Percentiles rank a stretch among this genome's conserved stretches.
Evolutionary conservation across 1,284 basidiomycete genomes (phyloP).

Genomic region (Meripilus lineatus): DNA sequence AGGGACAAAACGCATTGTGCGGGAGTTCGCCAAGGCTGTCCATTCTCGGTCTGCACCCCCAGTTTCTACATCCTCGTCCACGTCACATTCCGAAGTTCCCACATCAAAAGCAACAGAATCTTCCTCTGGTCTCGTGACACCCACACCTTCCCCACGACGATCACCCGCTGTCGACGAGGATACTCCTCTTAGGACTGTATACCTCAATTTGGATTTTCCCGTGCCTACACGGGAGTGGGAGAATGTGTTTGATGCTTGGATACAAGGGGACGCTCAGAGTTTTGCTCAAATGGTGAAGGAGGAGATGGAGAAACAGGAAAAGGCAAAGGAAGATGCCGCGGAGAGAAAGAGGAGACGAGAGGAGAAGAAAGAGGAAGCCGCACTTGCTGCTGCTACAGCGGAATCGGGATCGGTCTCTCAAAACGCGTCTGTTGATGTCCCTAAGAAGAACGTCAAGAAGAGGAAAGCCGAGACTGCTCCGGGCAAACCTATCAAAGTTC

Average conservation of each 20-base stretch:
- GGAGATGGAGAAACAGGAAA: slow-evolving; percentile 49
- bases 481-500: slow-evolving; percentile 1
- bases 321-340: slow-evolving; percentile 42
- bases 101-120: neutral
- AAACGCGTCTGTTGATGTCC: neutral
- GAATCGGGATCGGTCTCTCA: neutral
- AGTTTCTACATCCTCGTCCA: slow-evolving; percentile 5
- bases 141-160: slow-evolving; percentile 38
- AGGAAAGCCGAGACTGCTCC: slow-evolving; percentile 12
- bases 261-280: slow-evolving; percentile 83
- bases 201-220: slow-evolving; percentile 89
- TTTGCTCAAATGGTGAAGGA: slow-evolving; percentile 61
- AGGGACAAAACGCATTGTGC: slow-evolving; percentile 89
- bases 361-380: slow-evolving; percentile 32
- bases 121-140: slow-evolving; percentile 29
- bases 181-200: slow-evolving; percentile 65
- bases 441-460: slow-evolving; percentile 18
- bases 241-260: slow-evolving; percentile 88
- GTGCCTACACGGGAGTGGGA: slow-evolving; percentile 85
- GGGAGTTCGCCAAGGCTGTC: slow-evolving; percentile 85
- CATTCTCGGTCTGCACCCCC: slow-evolving; percentile 38
- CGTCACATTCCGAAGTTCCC: neutral
- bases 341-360: slow-evolving; percentile 50
- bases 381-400: slow-evolving; percentile 12
- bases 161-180: slow-evolving; percentile 40